Evolutionary conservation across 2,329 filamentous ascomycete species (phyloP).

Genomic region (Davidsoniella australis): DNA sequence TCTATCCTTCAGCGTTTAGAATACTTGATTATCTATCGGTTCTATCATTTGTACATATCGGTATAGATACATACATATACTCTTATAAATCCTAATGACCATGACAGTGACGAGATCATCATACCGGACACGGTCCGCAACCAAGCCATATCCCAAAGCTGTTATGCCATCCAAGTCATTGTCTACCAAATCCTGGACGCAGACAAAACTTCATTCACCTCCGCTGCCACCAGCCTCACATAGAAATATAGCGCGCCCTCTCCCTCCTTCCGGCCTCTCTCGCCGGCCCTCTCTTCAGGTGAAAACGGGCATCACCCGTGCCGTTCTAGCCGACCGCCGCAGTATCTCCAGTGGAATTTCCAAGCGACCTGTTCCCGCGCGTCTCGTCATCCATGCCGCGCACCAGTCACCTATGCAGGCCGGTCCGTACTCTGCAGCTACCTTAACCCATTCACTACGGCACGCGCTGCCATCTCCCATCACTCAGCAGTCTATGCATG

Average conservation of each 20-base stretch:
- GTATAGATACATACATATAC: background rate
- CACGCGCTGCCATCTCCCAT: background rate
- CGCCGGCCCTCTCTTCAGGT: slow-evolving; percentile 7
- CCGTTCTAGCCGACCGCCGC: background rate
- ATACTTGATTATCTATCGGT: no score
- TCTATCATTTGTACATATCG: no score
- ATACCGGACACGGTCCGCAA: background rate
- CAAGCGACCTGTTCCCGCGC: background rate
- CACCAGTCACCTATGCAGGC: background rate
- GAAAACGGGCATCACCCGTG: slow-evolving; percentile 4
- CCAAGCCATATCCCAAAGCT: background rate
- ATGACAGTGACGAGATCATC: background rate
- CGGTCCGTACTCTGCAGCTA: background rate
- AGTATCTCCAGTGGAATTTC: no score
- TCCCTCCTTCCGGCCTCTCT: background rate
- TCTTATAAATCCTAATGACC: background rate
- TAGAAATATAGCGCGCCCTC: no score
- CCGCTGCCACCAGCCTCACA: no score
- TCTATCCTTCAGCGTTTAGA: no score
- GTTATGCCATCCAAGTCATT: background rate
- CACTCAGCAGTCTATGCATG: slow-evolving; percentile 4
- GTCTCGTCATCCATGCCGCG: background rate
- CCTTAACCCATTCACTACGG: background rate
- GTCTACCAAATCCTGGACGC: background rate
- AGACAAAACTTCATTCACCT: no score